Evolutionary conservation across 495 filamentous ascomycete genomes (phyloP), one percentile per base, ranked within the genome.

Genomic region (Neurospora tetraspora): DNA sequence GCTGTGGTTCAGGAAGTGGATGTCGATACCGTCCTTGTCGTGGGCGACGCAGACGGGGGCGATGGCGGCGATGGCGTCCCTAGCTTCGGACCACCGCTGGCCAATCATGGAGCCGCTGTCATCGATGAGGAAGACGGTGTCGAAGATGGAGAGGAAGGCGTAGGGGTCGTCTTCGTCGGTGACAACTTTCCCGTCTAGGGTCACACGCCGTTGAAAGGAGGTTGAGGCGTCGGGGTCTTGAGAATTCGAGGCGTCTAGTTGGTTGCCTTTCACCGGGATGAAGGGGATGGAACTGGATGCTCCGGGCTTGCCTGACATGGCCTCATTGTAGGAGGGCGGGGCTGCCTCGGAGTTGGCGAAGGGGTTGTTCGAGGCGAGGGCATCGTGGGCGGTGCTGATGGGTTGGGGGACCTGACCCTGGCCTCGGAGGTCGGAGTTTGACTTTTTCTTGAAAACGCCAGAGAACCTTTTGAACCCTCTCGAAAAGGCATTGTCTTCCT

Each of bases 121-220:
- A 79, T 99, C 96, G 79, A 99, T 93, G 0, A 99, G 83, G 83
- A 99, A 96, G 71, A 95, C 81, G 38, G 94, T 98, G 85, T 98
- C 93, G 81, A 97, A 98, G 69, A 86, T 86, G n/a, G 76, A 75
- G 36, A 98, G 93, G 81, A 97, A 96, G n/a, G 89, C 86, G 79
- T 93, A 96, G 1, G 85, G 88, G 80, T 92, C 89, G 76, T 94
- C 91, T 11, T 73, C 53, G 0, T 76, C 77, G 0, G 74, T 74
- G 71, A 81, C 72, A 70, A 65, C 12, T 18, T 34, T 0, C 0
- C 53, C 53, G 53, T 39, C 38, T 8, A 37, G 14, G 23, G 42
- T 59, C 23, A 59, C 70, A 36, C 70, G 70, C 11, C 70, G 70
- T 12, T 18, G 42, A 20, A 45, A 71, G 23, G 39, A 34, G 16